These are phyloP conservation scores for Calocybe gangraenosa DNA, from an alignment of 768 basidiomycete genomes.

Conservation along the genomic window DNA sequence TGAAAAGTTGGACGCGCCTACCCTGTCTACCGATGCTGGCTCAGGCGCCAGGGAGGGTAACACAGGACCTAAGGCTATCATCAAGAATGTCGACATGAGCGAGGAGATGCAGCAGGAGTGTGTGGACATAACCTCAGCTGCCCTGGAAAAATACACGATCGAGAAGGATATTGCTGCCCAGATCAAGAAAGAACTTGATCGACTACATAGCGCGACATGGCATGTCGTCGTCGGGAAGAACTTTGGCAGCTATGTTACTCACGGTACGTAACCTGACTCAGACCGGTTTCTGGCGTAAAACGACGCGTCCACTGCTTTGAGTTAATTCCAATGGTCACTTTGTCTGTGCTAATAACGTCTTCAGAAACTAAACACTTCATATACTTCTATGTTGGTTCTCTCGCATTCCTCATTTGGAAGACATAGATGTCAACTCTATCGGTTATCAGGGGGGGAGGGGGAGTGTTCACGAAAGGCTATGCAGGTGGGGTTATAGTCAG, in stretches of 20 bases:
- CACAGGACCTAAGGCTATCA: conserved; percentile 72
- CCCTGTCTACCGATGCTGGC: conserved; percentile 48
- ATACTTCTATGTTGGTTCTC: conserved; percentile 93
- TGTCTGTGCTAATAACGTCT: conserved; percentile 7
- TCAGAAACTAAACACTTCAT: conserved; percentile 98
- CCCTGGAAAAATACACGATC: conserved; percentile 88
- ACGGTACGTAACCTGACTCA: conserved; percentile 57
- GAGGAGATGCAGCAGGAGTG: conserved; percentile 96
- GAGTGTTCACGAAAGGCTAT: neutral
- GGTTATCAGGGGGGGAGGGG: neutral
- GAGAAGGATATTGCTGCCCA: conserved; percentile 98
- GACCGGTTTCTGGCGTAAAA: conserved; percentile 1
- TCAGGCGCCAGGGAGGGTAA: conserved; percentile 34
- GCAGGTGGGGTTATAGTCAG: conserved; percentile 6
- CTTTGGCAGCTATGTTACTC: conserved; percentile 97
- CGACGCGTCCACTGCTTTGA: conserved; percentile 20
- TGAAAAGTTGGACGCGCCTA: conserved; percentile 57
- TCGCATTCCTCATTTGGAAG: conserved; percentile 95
- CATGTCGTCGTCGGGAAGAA: conserved; percentile 99
- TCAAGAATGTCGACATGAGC: conserved; percentile 95
- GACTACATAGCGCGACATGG: conserved; percentile 91
- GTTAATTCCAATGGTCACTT: conserved; percentile 2
- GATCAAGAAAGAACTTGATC: conserved; percentile 98
- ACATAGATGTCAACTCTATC: conserved; percentile 46
- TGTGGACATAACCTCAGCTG: conserved; percentile 81